A percentile compares a stretch with the other conserved stretches of the same genome.
phyloP scores from a whole-genome alignment of 345 rosid genomes.

The Limnanthes douglasii region DNA sequence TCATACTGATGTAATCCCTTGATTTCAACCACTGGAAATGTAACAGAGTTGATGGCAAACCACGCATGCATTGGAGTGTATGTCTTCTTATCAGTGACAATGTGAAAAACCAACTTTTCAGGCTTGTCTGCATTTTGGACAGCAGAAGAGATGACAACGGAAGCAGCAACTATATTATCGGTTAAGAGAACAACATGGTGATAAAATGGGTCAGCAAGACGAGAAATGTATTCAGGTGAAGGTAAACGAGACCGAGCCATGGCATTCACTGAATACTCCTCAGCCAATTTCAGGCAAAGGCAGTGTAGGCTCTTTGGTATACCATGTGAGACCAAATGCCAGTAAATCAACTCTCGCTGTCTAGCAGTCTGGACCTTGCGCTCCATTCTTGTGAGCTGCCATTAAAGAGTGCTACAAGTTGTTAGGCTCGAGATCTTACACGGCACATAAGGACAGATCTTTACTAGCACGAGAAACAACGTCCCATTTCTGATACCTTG shows the following conservation, averaged over 20 bases:
- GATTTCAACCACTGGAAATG: constrained; percentile 64
- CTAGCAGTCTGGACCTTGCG: constrained; percentile 57
- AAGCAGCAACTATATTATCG: constrained; percentile 84
- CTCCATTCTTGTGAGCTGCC: constrained; percentile 64
- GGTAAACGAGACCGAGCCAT: constrained; percentile 70
- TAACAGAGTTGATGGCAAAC: constrained; percentile 68
- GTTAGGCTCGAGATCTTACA: no score
- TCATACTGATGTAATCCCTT: constrained; percentile 91
- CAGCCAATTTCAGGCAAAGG: constrained; percentile 72
- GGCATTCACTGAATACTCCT: constrained; percentile 78
- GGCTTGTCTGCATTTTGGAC: constrained; percentile 44
- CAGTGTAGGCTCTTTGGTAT: constrained; percentile 78
- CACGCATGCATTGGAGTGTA: constrained; percentile 90
- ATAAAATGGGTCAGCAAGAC: constrained; percentile 50
- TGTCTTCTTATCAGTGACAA: constrained; percentile 92
- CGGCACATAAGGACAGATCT: no score
- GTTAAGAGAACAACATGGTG: constrained; percentile 71
- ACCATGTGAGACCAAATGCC: constrained; percentile 91
- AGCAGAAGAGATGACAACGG: constrained; percentile 72
- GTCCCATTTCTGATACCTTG: no score
- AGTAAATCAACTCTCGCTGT: constrained; percentile 58
- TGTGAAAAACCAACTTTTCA: constrained; percentile 63
- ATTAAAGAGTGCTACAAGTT: constrained; percentile 6
- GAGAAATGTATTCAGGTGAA: constrained; percentile 56
- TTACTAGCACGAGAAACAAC: no score